phyloP scores from a whole-genome alignment of 192 early-diverging fungal genomes.

The Linnemannia exigua region DNA sequence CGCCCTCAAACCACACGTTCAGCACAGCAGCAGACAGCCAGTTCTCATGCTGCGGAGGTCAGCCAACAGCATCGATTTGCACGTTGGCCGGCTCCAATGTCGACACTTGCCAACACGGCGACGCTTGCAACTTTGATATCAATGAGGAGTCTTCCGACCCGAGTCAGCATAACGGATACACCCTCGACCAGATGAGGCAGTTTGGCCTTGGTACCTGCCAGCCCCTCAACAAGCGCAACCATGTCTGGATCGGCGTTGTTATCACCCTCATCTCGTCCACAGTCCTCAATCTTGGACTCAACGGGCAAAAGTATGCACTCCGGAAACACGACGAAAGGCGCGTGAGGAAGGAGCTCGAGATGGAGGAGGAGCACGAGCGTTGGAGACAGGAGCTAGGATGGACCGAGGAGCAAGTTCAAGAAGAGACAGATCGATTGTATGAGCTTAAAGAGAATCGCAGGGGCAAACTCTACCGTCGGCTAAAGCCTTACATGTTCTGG shows the following conservation, averaged over 20 bases:
- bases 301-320: slow-evolving; percentile 85
- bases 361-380: slow-evolving; percentile 54
- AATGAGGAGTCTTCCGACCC: slow-evolving; percentile 13
- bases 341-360: slow-evolving; percentile 42
- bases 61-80: slow-evolving; percentile 57
- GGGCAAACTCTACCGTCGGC: slow-evolving; percentile 39
- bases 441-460: slow-evolving; percentile 37
- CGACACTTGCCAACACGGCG: slow-evolving; percentile 63
- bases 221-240: slow-evolving; percentile 62
- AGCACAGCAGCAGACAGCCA: slow-evolving; percentile 34
- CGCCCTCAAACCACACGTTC: slow-evolving; percentile 57
- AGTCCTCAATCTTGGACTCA: slow-evolving; percentile 82
- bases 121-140: slow-evolving; percentile 48
- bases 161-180: slow-evolving; percentile 9
- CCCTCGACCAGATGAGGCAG: slow-evolving; percentile 30
- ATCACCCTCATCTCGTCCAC: slow-evolving; percentile 76
- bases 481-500: slow-evolving; percentile 60
- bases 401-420: slow-evolving; percentile 49
- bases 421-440: slow-evolving; percentile 33
- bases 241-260: slow-evolving; percentile 83
- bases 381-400: slow-evolving; percentile 51
- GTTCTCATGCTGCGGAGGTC: slow-evolving; percentile 69
- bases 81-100: slow-evolving; percentile 61
- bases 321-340: slow-evolving; percentile 72
- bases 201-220: slow-evolving; percentile 61